phyloP scores from a whole-genome alignment of 495 filamentous ascomycete genomes.

The Hypoxylon fragiforme region DNA sequence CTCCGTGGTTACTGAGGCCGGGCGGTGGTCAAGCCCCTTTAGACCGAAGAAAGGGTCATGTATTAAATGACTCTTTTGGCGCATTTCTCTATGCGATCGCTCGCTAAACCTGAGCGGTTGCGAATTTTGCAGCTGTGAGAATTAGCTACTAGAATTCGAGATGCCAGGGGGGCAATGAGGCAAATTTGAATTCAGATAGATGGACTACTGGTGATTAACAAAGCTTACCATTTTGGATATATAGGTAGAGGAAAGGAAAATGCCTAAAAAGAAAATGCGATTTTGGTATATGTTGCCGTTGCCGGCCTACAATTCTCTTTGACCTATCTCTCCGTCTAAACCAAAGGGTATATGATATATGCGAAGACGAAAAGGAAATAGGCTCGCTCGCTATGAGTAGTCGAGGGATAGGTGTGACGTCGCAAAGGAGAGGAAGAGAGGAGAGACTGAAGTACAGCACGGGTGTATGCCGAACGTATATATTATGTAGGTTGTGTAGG shows the following conservation, averaged over 20 bases:
- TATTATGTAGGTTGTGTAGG: too few species aligned
- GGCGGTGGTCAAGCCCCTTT: conserved; percentile 49
- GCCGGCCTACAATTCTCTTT: conserved; percentile 40
- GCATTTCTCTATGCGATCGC: conserved; percentile 50
- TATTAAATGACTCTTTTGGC: conserved; percentile 47
- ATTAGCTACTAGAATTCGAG: conserved; percentile 11
- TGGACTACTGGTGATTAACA: conserved; percentile 13
- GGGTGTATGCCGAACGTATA: conserved; percentile 49
- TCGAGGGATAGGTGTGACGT: conserved; percentile 34
- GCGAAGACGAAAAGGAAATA: conserved; percentile 42
- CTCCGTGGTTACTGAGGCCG: conserved; percentile 68
- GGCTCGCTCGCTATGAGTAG: conserved; percentile 34
- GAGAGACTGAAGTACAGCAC: conserved; percentile 36
- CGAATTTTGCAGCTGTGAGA: conserved; percentile 30
- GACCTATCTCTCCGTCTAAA: conserved; percentile 20
- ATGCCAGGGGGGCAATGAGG: conserved; percentile 4
- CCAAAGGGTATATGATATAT: conserved; percentile 36
- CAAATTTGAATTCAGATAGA: not conserved
- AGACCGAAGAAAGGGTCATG: conserved; percentile 53
- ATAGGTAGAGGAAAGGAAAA: conserved; percentile 17
- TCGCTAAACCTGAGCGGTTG: conserved; percentile 33
- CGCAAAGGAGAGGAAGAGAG: conserved; percentile 40
- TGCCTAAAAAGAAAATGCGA: conserved; percentile 27
- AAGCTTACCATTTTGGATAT: conserved; percentile 39
- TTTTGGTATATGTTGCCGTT: conserved; percentile 42